Evolutionary conservation across 108 stramenopile genomes (phyloP), one percentile per base, ranked within the genome.

Genomic region (Cyclotella sp.): DNA sequence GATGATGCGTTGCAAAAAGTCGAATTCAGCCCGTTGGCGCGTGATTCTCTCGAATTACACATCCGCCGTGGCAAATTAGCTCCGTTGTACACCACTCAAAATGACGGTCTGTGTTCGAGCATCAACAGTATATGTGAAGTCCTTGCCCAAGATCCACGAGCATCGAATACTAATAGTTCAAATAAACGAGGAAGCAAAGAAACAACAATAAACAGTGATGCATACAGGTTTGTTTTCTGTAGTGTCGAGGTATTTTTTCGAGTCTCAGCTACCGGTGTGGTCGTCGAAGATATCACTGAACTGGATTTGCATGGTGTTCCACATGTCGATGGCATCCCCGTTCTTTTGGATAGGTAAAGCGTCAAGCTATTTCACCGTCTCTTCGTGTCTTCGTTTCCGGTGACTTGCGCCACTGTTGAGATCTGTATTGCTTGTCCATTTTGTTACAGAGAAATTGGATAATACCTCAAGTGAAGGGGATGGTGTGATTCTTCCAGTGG

Each of bases 101-200:
- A 85, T 66, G 69, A 82, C 63, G 88, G 87, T 16, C 7, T 66
- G 15, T 59, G 69, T 24, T 87, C 44, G 21, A 89, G 89, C 8
- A 76, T 43, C 30, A 49, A 79, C 30, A 86, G 91, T 0, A 76
- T 94, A 39, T 44, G 43, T 30, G 86, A 94, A 75, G 77, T 94
- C 3, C 70, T 94, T 30, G 88, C 91, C 0, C 93, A 94, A 65
- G 93, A 94, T 78, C 93, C 93, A 42, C 65, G 93, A 28, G 78
- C 88, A 15, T 84, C 86, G 0, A 89, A 93, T 79, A 47, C 78
- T 16, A 86, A 88, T 68, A 87, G 90, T 19, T 42, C 87, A n/a
- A 79, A 88, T 49, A 83, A 79, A 58, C 79, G 93, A 28, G 93
- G 91, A 47, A 86, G 78, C 11, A 53, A 62, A 18, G 42, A 47